A percentile compares a stretch with the other conserved stretches of the same genome.
These are phyloP conservation scores for Euphrasia arctica DNA, from an alignment of 305 asterid species.

Conservation along the genomic window DNA sequence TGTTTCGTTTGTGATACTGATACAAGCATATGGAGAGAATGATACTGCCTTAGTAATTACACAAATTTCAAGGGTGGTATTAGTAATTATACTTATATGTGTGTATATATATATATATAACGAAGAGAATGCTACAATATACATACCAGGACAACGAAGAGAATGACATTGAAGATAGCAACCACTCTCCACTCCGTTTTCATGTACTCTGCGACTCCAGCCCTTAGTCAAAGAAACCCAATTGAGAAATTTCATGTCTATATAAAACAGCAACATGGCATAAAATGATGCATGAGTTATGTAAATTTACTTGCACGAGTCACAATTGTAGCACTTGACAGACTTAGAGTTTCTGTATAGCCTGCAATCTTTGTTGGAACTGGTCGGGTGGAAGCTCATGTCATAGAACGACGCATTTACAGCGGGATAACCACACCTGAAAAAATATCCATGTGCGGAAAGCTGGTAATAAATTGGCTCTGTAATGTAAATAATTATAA, in stretches of 20 bases:
- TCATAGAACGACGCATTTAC: conserved; percentile 83
- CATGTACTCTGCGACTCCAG: conserved; percentile 98
- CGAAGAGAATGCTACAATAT: conserved; percentile 42
- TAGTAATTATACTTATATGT: conserved; percentile 14
- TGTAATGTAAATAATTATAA: background rate
- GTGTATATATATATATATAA: conserved; percentile 83
- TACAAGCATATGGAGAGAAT: background rate
- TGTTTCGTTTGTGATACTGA: background rate
- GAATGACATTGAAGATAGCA: conserved; percentile 79
- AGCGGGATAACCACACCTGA: conserved; percentile 93
- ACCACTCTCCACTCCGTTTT: conserved; percentile 95
- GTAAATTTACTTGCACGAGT: conserved; percentile 78
- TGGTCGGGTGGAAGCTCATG: conserved; percentile 73
- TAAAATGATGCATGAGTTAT: background rate
- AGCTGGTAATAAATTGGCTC: background rate
- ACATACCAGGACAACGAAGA: conserved; percentile 73
- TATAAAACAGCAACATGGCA: conserved; percentile 8
- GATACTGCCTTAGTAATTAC: background rate
- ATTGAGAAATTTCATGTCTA: conserved; percentile 1
- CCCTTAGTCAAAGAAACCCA: conserved; percentile 43
- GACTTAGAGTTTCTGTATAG: conserved; percentile 73
- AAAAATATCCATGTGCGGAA: background rate
- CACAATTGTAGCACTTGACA: conserved; percentile 79
- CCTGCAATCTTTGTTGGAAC: conserved; percentile 74
- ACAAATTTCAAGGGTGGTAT: background rate